Evolutionary conservation across 257 asterid genomes (phyloP), one percentile per base, ranked within the genome.

Genomic region (Galeopsis tetrahit): DNA sequence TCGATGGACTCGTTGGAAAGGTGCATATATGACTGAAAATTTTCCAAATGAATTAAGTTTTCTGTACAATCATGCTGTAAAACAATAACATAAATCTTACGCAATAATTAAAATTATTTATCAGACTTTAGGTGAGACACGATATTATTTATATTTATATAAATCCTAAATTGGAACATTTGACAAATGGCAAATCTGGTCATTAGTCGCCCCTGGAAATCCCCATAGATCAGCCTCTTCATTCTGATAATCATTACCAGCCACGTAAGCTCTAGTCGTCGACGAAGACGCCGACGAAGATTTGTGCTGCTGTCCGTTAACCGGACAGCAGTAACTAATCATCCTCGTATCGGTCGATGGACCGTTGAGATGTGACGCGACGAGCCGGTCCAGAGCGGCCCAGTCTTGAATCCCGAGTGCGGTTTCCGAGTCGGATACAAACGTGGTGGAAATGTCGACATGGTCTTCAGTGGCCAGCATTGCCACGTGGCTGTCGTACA

Each of bases 341-440:
- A 44, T 9, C 3, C 34, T 53, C 10, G 59, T 77, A 51, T 73
- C 21, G 66, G 44, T 60, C 68, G 5, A 63, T 32, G 78, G 80
- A 62, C 76, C 80, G 48, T 80, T 85, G 70, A 85, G 83, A 57
- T 82, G 84, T 56, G 81, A 71, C 0, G 85, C 86, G 15, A 82
- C 86, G 21, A 82, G 77, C 57, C 80, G 63, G 72, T 83, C 91
- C 3, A 84, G 82, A 28, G 82, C 73, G 38, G 82, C 76, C 89
- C 89, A 85, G 46, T 80, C 87, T 36, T 83, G 82, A 69, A 71
- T 65, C 34, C 43, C 67, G 38, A 6, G 58, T 17, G 42, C 49
- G 31, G 56, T 5, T 46, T 69, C 75, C 28, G 73, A 32, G 42
- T 71, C 75, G 31, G 61, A 1, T 38, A 39, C 14, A 46, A 35